phyloP scores from a whole-genome alignment of 441 rosid species.

The Euphorbia celastroides region DNA sequence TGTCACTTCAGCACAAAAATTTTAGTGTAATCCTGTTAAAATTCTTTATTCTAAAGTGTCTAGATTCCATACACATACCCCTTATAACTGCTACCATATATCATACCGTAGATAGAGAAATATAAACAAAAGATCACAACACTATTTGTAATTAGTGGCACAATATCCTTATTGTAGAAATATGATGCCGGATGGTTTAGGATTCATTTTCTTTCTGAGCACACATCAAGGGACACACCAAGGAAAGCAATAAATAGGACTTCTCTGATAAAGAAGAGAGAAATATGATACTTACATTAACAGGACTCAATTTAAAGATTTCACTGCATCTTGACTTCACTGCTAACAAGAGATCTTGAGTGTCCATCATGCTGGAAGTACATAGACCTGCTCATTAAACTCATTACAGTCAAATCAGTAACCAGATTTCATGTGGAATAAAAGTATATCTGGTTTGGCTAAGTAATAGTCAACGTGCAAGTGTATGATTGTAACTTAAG shows the following conservation, averaged over 20 bases:
- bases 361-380: conserved; percentile 90
- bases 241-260: background rate
- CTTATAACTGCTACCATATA: no score
- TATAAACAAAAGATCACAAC: no score
- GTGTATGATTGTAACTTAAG: conserved; percentile 31
- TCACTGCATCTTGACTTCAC: conserved; percentile 48
- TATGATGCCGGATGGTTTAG: background rate
- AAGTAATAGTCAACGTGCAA: conserved; percentile 1
- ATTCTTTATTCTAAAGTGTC: no score
- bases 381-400: conserved; percentile 50
- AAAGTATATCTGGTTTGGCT: background rate
- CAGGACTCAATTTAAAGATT: conserved; percentile 73
- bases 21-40: no score
- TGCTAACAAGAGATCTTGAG: conserved; percentile 72
- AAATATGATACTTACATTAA: conserved; percentile 43
- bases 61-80: no score
- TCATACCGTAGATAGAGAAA: no score
- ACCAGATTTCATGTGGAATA: background rate
- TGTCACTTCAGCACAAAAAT: no score
- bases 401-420: conserved; percentile 15
- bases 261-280: background rate
- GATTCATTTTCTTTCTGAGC: background rate
- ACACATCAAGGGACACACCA: background rate
- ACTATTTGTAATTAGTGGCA: no score
- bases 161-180: no score